Conservation (phyloP, 495 filamentous ascomycete genomes). For the Tuber aestivum region DNA sequence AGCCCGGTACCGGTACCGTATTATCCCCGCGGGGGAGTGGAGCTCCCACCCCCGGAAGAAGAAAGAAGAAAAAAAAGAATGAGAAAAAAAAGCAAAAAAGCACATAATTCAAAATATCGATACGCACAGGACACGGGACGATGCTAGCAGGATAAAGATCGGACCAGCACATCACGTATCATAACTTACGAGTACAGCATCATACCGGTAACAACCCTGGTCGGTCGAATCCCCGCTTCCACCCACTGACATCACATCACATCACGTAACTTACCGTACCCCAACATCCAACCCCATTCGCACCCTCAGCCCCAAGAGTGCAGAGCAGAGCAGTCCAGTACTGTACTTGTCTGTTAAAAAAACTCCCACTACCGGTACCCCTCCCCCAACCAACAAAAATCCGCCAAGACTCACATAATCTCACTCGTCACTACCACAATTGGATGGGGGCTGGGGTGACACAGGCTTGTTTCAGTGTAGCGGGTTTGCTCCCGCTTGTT, state of each 20-base stretch:
- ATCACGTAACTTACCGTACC: background rate
- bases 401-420: background rate
- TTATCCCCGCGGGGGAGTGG: too few species aligned
- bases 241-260: background rate
- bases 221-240: background rate
- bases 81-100: background rate
- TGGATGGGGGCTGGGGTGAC: background rate
- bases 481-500: background rate
- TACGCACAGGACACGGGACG: background rate
- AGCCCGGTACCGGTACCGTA: background rate
- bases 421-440: background rate
- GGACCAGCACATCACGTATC: background rate
- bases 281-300: background rate
- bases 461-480: background rate
- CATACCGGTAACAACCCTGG: too few species aligned
- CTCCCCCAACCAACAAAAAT: background rate
- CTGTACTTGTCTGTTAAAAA: background rate
- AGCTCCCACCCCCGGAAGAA: background rate
- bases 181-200: background rate
- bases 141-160: background rate
- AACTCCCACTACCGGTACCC: background rate
- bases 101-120: background rate
- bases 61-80: background rate
- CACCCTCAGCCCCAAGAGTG: background rate
- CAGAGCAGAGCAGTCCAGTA: too few species aligned